phyloP scores from a whole-genome alignment of 352 stramenopile species.

The Saprolegnia parasitica region DNA sequence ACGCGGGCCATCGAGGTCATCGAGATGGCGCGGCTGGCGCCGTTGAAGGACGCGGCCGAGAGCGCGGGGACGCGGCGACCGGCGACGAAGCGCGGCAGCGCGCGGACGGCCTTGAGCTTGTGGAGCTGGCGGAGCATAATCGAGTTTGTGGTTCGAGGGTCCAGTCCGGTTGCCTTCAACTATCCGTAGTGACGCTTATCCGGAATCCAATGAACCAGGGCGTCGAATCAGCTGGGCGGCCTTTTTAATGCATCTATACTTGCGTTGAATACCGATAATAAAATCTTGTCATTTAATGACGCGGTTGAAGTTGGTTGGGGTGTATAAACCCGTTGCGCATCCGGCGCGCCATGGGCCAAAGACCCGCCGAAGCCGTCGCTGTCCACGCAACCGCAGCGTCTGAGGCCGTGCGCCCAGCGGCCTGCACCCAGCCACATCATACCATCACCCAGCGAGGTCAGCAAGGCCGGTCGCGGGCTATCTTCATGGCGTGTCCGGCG shows the following conservation, averaged over 20 bases:
- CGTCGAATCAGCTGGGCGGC: neutral
- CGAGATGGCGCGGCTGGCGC: neutral
- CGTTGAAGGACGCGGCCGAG: neutral
- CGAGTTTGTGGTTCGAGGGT: conserved; percentile 5
- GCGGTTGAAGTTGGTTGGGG: neutral
- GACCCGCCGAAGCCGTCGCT: no score
- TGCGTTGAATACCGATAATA: neutral
- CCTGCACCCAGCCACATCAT: no score
- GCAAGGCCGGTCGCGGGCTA: no score
- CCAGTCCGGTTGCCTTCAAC: neutral
- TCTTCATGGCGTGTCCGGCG: no score
- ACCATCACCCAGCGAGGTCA: no score
- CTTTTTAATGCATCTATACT: neutral
- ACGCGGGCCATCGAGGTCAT: neutral
- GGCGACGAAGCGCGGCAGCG: conserved; percentile 8
- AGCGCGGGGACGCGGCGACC: conserved; percentile 1
- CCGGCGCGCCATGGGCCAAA: no score
- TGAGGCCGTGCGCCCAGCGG: no score
- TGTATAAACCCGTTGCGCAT: neutral
- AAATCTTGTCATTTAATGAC: neutral
- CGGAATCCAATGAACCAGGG: neutral
- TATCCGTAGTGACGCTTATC: conserved; percentile 1
- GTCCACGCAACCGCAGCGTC: no score
- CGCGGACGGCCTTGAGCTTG: conserved; percentile 14
- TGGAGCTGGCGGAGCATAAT: conserved; percentile 16